A percentile compares a stretch with the other conserved stretches of the same genome.
Conservation (phyloP, 2,329 filamentous ascomycete species). For the Penicillium sclerotiorum region DNA sequence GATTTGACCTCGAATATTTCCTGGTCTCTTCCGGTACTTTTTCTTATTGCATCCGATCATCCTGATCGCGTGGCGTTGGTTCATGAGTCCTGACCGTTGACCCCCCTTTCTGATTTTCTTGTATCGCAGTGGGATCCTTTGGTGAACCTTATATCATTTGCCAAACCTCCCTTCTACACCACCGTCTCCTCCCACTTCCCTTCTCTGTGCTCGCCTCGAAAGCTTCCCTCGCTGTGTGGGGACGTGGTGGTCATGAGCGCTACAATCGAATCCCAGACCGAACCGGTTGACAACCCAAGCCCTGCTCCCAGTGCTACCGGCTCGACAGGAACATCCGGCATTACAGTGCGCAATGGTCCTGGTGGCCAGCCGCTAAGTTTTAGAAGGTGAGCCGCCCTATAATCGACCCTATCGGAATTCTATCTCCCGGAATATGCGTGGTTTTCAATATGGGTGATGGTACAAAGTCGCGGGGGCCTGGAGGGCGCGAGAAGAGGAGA, state of each 20-base stretch:
- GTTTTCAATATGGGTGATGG: conserved; percentile 9
- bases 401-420: neutral
- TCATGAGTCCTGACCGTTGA: neutral
- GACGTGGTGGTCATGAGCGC: conserved; percentile 38
- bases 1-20: conserved; percentile 8
- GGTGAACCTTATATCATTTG: neutral
- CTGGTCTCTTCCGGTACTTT: conserved; percentile 18
- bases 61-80: conserved; percentile 18
- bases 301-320: conserved; percentile 38
- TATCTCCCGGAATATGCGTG: conserved; percentile 4
- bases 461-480: neutral
- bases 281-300: conserved; percentile 28
- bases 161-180: conserved; percentile 1
- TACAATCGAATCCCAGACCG: conserved; percentile 30
- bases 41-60: conserved; percentile 17
- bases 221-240: conserved; percentile 18
- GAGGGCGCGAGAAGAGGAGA: conserved; percentile 2
- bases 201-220: neutral
- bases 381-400: conserved; percentile 57
- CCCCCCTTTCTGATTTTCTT: conserved; percentile 1
- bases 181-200: conserved; percentile 6
- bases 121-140: too few species aligned
- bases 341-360: conserved; percentile 35
- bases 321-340: conserved; percentile 40
- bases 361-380: conserved; percentile 57